phyloP scores from a whole-genome alignment of 2,329 filamentous ascomycete species.

The Alternaria novae-zelandiae region DNA sequence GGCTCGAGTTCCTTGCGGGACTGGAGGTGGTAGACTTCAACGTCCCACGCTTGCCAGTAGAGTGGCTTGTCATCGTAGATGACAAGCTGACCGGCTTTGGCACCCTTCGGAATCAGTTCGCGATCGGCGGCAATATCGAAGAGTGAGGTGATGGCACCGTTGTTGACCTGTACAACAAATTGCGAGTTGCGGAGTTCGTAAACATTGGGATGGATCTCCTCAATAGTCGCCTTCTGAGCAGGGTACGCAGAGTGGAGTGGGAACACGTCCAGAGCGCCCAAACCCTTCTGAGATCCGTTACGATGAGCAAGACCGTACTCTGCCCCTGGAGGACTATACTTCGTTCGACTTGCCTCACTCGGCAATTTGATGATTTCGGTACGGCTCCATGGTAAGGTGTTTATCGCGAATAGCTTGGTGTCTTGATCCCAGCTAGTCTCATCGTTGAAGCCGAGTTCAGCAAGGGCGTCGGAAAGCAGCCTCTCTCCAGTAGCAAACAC shows the following conservation, averaged over 20 bases:
- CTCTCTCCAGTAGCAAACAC: conserved; percentile 79
- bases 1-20: conserved; percentile 78
- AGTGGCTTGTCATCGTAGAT: conserved; percentile 97
- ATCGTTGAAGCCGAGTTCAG: conserved; percentile 68
- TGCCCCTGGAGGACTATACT: conserved; percentile 28
- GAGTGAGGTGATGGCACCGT: conserved; percentile 82
- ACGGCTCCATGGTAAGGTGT: conserved; percentile 87
- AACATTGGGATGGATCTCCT: conserved; percentile 62
- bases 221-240: conserved; percentile 53
- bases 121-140: conserved; percentile 75
- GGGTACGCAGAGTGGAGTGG: conserved; percentile 33
- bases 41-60: conserved; percentile 98
- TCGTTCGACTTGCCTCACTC: conserved; percentile 32
- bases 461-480: conserved; percentile 72
- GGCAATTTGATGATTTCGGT: conserved; percentile 74
- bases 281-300: conserved; percentile 26
- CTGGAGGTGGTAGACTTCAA: conserved; percentile 93
- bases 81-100: conserved; percentile 88
- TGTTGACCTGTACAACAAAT: conserved; percentile 73
- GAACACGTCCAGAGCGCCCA: conserved; percentile 51
- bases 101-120: conserved; percentile 74
- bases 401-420: conserved; percentile 69
- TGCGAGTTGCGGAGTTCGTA: conserved; percentile 83
- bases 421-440: conserved; percentile 50
- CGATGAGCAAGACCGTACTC: conserved; percentile 53